Conservation (phyloP, 352 stramenopile genomes). For the Globisporangium lucens region DNA sequence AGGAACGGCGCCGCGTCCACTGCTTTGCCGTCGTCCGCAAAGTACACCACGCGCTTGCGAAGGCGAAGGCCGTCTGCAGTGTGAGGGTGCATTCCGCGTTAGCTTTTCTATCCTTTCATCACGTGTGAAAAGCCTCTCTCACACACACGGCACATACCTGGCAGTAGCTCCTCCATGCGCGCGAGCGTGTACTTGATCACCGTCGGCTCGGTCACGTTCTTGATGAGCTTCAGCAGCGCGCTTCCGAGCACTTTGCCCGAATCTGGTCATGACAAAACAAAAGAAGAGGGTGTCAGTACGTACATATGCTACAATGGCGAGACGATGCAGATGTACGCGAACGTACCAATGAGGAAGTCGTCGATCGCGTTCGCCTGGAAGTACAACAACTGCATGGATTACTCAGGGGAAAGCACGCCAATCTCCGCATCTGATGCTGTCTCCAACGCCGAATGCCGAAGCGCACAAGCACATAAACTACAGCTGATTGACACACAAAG, state of each 20-base stretch:
- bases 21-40: conserved; percentile 67
- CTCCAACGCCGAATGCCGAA: neutral
- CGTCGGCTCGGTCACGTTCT: conserved; percentile 86
- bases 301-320: neutral
- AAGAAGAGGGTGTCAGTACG: neutral
- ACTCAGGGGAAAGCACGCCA: conserved; percentile 13
- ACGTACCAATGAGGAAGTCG: conserved; percentile 57
- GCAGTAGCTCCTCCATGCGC: conserved; percentile 83
- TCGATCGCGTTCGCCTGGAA: conserved; percentile 63
- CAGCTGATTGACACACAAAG: neutral
- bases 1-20: conserved; percentile 80
- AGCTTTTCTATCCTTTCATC: neutral
- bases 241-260: conserved; percentile 54
- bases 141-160: conserved; percentile 24
- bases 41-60: conserved; percentile 75
- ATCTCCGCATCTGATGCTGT: neutral
- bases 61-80: conserved; percentile 64
- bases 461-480: neutral
- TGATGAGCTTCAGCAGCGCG: conserved; percentile 80
- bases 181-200: conserved; percentile 86
- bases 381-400: conserved; percentile 21
- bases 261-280: conserved; percentile 25
- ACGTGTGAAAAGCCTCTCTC: neutral
- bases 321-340: neutral
- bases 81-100: neutral